Conservation (phyloP, 345 rosid species). For the Arabis hirsuta region DNA sequence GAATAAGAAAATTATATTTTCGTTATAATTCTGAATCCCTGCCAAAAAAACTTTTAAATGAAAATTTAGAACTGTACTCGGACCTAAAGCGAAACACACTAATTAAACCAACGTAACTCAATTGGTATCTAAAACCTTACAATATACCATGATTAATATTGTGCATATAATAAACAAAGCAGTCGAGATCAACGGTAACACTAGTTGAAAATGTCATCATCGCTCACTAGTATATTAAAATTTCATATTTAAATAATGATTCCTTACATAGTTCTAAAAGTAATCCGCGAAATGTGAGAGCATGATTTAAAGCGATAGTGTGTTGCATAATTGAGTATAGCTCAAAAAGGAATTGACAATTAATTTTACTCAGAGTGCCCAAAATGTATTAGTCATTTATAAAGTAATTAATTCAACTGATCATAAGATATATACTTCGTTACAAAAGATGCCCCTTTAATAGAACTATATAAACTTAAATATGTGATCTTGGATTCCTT, state of each 20-base stretch:
- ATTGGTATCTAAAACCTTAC: not conserved
- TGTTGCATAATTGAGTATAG: constrained; percentile 37
- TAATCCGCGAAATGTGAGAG: constrained; percentile 26
- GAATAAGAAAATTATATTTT: no score
- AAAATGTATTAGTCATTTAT: constrained; percentile 17
- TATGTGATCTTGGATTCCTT: constrained; percentile 14
- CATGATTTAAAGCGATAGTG: constrained; percentile 37
- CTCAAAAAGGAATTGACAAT: constrained; percentile 15
- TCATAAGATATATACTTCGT: not conserved
- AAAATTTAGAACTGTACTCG: not conserved
- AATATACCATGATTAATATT: constrained; percentile 1
- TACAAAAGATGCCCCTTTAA: not conserved
- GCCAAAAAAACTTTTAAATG: no score
- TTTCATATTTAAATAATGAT: constrained; percentile 15
- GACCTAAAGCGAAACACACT: constrained; percentile 1
- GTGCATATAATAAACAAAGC: constrained; percentile 24
- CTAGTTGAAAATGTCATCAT: constrained; percentile 38
- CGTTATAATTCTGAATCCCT: no score
- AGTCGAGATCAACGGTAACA: constrained; percentile 30
- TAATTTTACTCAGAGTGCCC: constrained; percentile 22
- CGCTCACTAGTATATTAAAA: constrained; percentile 23
- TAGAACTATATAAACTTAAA: not conserved
- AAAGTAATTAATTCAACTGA: constrained; percentile 2
- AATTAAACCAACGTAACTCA: constrained; percentile 1
- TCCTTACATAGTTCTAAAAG: constrained; percentile 30